Percentiles rank a stretch among this genome's conserved stretches.
Evolutionary conservation across 225 moss, liverwort and hornwort genomes (phyloP).

Genomic region (Asterella californica): DNA sequence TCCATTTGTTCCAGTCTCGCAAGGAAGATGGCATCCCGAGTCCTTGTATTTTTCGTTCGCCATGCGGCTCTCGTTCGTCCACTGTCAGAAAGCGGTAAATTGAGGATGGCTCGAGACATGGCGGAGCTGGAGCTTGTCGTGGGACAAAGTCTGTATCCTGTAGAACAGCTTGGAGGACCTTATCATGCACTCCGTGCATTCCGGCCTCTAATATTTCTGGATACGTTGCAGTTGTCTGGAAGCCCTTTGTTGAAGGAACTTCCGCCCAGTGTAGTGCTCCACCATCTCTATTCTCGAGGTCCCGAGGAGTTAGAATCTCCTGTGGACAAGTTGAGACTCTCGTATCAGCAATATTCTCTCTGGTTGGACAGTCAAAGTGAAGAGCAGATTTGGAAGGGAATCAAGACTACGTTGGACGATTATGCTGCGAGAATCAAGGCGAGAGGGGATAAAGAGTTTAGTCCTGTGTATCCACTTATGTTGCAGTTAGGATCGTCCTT

Average conservation of each 20-base stretch:
- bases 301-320: constrained; percentile 91
- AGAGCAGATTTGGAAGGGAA: constrained; percentile 80
- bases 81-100: constrained; percentile 80
- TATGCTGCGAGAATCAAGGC: constrained; percentile 77
- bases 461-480: constrained; percentile 91
- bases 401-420: constrained; percentile 77
- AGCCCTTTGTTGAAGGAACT: constrained; percentile 78
- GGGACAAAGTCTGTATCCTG: constrained; percentile 94
- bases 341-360: constrained; percentile 77
- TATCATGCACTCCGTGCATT: constrained; percentile 95
- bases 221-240: constrained; percentile 64
- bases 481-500: constrained; percentile 71
- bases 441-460: constrained; percentile 93
- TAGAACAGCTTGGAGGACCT: constrained; percentile 87
- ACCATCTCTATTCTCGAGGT: constrained; percentile 87
- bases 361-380: constrained; percentile 90
- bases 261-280: constrained; percentile 80
- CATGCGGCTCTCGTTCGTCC: constrained; percentile 92
- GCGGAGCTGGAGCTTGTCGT: constrained; percentile 93
- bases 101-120: constrained; percentile 89
- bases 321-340: constrained; percentile 63
- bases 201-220: constrained; percentile 81
- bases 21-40: constrained; percentile 84
- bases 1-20: constrained; percentile 83
- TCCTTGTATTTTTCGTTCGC: constrained; percentile 79